Base-by-base conservation (phyloP, 257 asterid genomes). In the Solanum dulcamara region DNA sequence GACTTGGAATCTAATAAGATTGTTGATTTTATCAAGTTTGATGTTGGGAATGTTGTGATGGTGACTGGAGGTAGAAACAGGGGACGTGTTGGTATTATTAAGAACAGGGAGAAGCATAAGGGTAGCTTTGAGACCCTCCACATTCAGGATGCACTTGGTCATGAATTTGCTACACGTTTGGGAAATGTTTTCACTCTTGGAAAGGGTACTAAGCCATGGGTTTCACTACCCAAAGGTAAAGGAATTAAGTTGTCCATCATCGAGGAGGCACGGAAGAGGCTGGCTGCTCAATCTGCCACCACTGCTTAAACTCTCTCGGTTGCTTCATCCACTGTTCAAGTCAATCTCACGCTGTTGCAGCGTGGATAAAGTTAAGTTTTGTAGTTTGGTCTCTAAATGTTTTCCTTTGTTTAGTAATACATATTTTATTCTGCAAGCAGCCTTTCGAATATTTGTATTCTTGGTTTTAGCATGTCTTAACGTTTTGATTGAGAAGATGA, bases 81-180 rank as follows among this genome's bases (percentile, higher is more conserved):
- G 26, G 84, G 84, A 33, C 74, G 74, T n/a, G 84, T 81, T 13
- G 84, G 84, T 13, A n/a, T 81, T 51, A 7, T 81, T n/a, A 81
- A 81, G 84, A 14, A 81, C 74, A n/a, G 57, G 18, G 84, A 81
- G 84, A 81, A 81, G 17, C 74, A 81, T 35, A 81, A 84, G 81
- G 28, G 86, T 84, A 84, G 40, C 81, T 84, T 84, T 17, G 86
- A 68, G 81, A 84, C 86, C 1, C 64, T 84, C 35, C 86, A 84
- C 38, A 68, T 84, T 20, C 86, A 84, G 81, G 86, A 84, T 68
- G 51, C 68, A 0, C 37, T 32, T 6, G 86, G 86, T 4, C 86
- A 84, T 70, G 86, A 84, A 53, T 84, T 84, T 84, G 81, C 81
- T 32, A 84, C 81, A 5, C 81, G 81, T 26, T 84, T 84, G 66